Evolutionary conservation across 768 basidiomycete species (phyloP), one percentile per base, ranked within the genome.

Genomic region (Leccinum olivaceopallidum): DNA sequence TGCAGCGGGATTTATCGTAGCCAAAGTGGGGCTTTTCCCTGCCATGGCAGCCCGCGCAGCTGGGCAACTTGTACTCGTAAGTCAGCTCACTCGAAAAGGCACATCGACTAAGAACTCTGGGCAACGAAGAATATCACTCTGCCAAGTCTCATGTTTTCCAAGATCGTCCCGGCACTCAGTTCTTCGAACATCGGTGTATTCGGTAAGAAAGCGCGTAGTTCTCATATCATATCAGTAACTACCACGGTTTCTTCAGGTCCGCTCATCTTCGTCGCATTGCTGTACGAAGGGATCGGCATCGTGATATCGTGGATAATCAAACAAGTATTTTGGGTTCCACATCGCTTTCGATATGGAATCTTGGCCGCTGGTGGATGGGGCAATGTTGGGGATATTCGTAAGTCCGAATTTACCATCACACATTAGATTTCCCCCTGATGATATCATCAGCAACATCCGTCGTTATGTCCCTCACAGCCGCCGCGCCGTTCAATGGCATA

Each of bases 281-380:
- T 87, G 5, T 91, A 92, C 63, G 81, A 86, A 60, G 67, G 66
- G 2, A 71, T 88, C 5, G 87, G 90, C 7, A 68, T 85, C 9
- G 37, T 71, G 7, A 77, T 86, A 24, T 83, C 85, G 0, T 85
- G 79, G 77, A 52, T 81, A n/a, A 73, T 85, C 56, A 82, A 82
- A 53, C 81, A 83, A 62, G 65, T 88, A 54, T 90, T 88, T 66
- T 91, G 89, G 84, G 88, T 92, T 3, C 90, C 90, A 1, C 86
- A 89, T 67, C 80, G 87, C 28, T 91, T 92, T 67, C 78, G 89
- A 52, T 83, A 85, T 65, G 91, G 89, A 0, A 79, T 92, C 24
- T 66, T 91, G 0, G 82, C 83, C 4, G 88, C 89, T 0, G 89
- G 88, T 42, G 83, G 81, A 4, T 91, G 84, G 83, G 81, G 78